These are phyloP conservation scores for Ogataea zsoltii DNA, from an alignment of 805 yeast species.

Conservation along the genomic window DNA sequence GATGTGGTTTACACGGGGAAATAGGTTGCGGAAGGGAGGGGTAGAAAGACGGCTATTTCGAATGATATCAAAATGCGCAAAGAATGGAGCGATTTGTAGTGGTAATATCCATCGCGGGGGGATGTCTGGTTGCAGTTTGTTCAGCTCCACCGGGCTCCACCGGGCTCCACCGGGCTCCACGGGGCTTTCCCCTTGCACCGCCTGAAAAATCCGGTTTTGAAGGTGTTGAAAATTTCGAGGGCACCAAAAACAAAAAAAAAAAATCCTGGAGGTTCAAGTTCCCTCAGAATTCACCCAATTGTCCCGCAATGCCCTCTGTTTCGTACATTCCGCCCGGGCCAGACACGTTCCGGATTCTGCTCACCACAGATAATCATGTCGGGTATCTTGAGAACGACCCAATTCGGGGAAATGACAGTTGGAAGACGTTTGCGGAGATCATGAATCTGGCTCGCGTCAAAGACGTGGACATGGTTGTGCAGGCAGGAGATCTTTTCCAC, in stretches of 20 bases:
- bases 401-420: slow-evolving; percentile 84
- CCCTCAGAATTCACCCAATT: not conserved
- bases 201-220: too few relatives aligned
- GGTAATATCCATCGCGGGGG: too few relatives aligned
- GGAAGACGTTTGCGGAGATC: slow-evolving; percentile 85
- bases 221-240: not conserved
- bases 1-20: slow-evolving; percentile 50
- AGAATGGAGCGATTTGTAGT: too few relatives aligned
- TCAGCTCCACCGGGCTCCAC: too few relatives aligned
- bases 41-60: too few relatives aligned
- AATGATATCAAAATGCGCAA: too few relatives aligned
- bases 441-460: slow-evolving; percentile 64
- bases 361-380: slow-evolving; percentile 96
- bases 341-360: slow-evolving; percentile 71
- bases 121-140: too few relatives aligned
- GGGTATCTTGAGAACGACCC: slow-evolving; percentile 92
- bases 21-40: not conserved
- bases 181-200: too few relatives aligned
- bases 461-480: slow-evolving; percentile 86
- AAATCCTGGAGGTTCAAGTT: not conserved
- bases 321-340: slow-evolving; percentile 48
- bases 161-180: too few relatives aligned
- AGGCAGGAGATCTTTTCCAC: slow-evolving; percentile 93
- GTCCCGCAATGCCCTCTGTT: slow-evolving; percentile 39
- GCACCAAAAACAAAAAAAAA: not conserved